Base-by-base conservation (phyloP, 2,329 filamentous ascomycete species). In the Alternaria sp. region DNA sequence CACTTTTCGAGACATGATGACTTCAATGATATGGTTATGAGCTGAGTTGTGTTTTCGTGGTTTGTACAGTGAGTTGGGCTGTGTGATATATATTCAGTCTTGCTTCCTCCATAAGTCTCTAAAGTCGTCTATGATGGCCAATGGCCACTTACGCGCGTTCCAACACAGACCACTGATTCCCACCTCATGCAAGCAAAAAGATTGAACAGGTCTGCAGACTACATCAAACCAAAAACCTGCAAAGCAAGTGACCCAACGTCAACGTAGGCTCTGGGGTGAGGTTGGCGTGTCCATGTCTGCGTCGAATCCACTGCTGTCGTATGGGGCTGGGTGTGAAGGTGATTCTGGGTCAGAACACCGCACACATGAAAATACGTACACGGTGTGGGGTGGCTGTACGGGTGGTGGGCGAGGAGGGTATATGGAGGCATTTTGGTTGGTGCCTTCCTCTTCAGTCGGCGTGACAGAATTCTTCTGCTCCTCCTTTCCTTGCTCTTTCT, bases 1-100 rank as follows among this genome's bases (percentile, higher is more conserved):
- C 19, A 54, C 19, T 43, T 54, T 40, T 55, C 26, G 46, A 36
- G 11, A 49, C 11, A 59, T 46, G 49, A 62, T 28, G 56, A 58
- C 28, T 52, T 23, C 28, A 62, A 61, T 55, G 50, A 59, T 45
- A 62, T 62, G 19, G 54, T 45, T 32, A 17, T n/a, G 44, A 59
- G 59, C 32, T 12, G 40, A 28, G 13, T 19, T 40, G 8, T 26
- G 15, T 13, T 54, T 25, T 21, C 17, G 1, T 12, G 12, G 15
- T 8, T 23, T 23, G 28, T 28, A 3, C 12, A 15, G 28, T 52
- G 28, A 52, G 8, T 36, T 19, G 3, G 13, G 7, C 5, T 40
- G 36, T 11, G n/a, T 40, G n/a, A 40, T 17, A 17, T 40, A 8
- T 40, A 40, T 40, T 4, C 36, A 8, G 8, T 40, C 36, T 17